Evolutionary conservation across 108 stramenopile genomes (phyloP), one percentile per base, ranked within the genome.

Genomic region (Cyclotella distinguenda): DNA sequence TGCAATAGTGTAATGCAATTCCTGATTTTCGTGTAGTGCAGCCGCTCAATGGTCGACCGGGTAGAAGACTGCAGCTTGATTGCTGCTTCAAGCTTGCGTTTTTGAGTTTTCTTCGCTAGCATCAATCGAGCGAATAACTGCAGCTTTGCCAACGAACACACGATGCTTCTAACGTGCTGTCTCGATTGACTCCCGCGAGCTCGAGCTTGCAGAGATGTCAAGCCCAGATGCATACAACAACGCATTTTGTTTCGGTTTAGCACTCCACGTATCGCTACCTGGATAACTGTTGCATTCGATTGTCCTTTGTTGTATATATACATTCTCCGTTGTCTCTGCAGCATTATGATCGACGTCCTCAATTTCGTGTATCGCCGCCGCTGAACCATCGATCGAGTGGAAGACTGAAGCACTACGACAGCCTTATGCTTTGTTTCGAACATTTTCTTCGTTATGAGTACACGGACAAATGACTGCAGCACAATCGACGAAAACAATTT

Each of bases 141-240:
- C 11, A 52, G 50, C 11, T 2, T 31, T 8, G 15, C 13, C 12
- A 52, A 15, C 4, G 26, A 11, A 16, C 8, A 30, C 1, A 18
- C 15, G 5, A 52, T 4, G 11, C 8, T 9, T 7, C 35, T 53
- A 27, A 28, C 33, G 22, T 65, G 35, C 7, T 12, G 13, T 26
- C 57, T 58, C 25, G 22, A 34, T 39, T 13, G 7, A 34, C 15
- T 38, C 22, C 64, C 64, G 43, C 64, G 64, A 33, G 15, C 50
- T 0, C 27, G 48, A 26, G 62, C 62, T 33, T 64, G 62, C 9
- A 64, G 45, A 32, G 30, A 64, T 28, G 31, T 31, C 12, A 52
- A 28, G 1, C 50, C 50, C 30, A 12, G 2, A 30, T 2, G 26
- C 4, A 52, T 52, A n/a, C n/a, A n/a, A n/a, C n/a, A n/a, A n/a